Base-by-base conservation (phyloP, 1,284 basidiomycete genomes). In the Ceraceosorus guamensis region DNA sequence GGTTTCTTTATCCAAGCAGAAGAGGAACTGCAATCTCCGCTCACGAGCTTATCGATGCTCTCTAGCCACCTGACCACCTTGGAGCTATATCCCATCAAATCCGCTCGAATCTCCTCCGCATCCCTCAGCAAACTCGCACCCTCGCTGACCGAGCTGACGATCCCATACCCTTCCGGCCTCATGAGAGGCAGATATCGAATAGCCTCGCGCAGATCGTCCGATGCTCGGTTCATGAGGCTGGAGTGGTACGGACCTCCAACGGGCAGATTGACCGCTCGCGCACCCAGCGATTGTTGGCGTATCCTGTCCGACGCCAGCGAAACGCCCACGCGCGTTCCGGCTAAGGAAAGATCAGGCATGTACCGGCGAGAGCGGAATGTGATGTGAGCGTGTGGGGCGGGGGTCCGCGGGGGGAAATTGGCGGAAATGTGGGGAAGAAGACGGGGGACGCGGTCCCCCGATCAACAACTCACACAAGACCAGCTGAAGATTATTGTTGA, bases 201-300 rank as follows among this genome's bases (percentile, higher is more conserved):
- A 0, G 67, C 59, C 0, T 61, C 60, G 3, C 60, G 53, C 37
- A 70, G 62, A 11, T 62, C 55, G n/a, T 68, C 59, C 14, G 58
- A 61, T 1, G 69, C 73, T 4, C 59, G 62, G 10, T 44, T 14
- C 65, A 75, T 70, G 31, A 76, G 58, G 11, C 61, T 63, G 11
- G 72, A 72, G 46, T 73, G 69, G 52, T 71, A 76, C 3, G 73
- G 71, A 0, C 72, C 73, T 1, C 67, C 66, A 0, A 75, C 70
- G 31, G 73, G 73, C 24, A 76, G 48, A 35, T 76, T 76, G 45
- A 73, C 73, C 2, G 73, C 73, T 5, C 71, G 61, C 1, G 72
- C 71, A 6, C 73, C 73, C 7, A 73, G 54, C n/a, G 57, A 62
- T 49, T 65, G 60, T 41, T 61, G 62, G 2, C 66, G 61, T 33